Base-by-base conservation (phyloP, 2,329 filamentous ascomycete genomes). In the Microcyclosporella mali region DNA sequence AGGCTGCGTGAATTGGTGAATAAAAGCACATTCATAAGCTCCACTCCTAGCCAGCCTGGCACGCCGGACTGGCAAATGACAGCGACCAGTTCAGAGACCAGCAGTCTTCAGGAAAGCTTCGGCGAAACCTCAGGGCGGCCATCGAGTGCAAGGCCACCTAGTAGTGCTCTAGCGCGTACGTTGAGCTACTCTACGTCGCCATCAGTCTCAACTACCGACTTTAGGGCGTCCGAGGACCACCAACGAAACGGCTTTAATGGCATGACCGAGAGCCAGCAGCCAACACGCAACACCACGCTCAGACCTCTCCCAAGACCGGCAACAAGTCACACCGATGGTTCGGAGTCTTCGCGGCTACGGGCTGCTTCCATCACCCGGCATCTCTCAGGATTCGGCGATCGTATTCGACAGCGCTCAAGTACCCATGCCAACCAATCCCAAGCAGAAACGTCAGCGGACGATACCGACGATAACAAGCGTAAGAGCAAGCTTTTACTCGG, bases 1-100 rank as follows among this genome's bases (percentile, higher is more conserved):
- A 82, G 84, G 49, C 74, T 94, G 27, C 80, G 89, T 32, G 88
- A 95, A 63, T 72, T 94, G 44, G 88, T 86, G n/a, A 89, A 79
- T 45, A 85, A 79, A 56, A 84, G 81, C 28, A 80, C 84, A 15
- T 71, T 90, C 30, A 67, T 81, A 32, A 50, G 53, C 18, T 43
- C 55, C 6, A 48, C 45, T 18, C 37, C 49, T 21, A 37, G 44
- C 16, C 40, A 40, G n/a, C 19, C 17, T 11, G 39, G 35, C 14
- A 30, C 43, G 10, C 19, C 39, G n/a, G 49, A 52, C 31, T 51
- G 45, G 49, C 52, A 46, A 12, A 42, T 32, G 16, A 49, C 43
- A 10, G 41, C 36, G 27, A 41, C 25, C 14, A 43, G 47, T n/a
- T 57, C 55, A 1, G 58, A 57, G 28, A 50, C 53, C 16, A 56